Evolutionary conservation across 2,329 filamentous ascomycete genomes (phyloP).

Genomic region (Scytalidium sp.): DNA sequence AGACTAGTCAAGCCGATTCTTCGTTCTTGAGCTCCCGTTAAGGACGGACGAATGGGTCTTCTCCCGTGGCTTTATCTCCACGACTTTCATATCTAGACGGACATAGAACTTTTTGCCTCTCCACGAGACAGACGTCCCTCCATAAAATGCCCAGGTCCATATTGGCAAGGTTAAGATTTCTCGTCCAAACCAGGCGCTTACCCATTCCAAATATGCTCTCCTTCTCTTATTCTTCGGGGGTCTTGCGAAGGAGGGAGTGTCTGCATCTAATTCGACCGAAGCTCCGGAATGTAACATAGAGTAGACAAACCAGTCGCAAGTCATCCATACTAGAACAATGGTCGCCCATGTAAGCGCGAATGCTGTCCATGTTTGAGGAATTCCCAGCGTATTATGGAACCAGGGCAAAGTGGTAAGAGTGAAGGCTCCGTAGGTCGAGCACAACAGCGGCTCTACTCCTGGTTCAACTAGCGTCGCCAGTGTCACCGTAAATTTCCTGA

Average conservation of each 20-base stretch:
- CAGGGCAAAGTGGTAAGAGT: constrained; percentile 71
- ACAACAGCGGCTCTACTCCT: constrained; percentile 84
- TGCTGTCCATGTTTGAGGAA: constrained; percentile 64
- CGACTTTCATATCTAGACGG: constrained; percentile 78
- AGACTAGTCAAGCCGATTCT: neutral
- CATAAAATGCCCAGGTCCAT: constrained; percentile 85
- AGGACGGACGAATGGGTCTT: neutral
- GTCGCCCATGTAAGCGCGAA: constrained; percentile 64
- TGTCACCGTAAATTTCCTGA: constrained; percentile 90
- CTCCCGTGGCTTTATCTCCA: constrained; percentile 36
- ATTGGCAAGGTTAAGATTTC: constrained; percentile 83
- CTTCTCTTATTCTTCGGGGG: constrained; percentile 53
- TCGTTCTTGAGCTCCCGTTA: neutral
- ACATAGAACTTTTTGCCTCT: constrained; percentile 80
- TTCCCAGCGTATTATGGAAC: constrained; percentile 48
- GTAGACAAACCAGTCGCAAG: constrained; percentile 72
- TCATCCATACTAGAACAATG: constrained; percentile 68
- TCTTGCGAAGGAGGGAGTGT: constrained; percentile 73
- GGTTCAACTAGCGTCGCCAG: constrained; percentile 89
- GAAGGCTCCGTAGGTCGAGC: constrained; percentile 76
- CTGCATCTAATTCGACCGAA: constrained; percentile 66
- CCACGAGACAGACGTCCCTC: constrained; percentile 88
- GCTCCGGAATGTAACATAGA: constrained; percentile 68
- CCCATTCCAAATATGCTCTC: constrained; percentile 67
- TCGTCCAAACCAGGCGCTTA: constrained; percentile 79